A percentile compares a stretch with the other conserved stretches of the same genome.
Conservation (phyloP, 257 asterid species). For the Paraleonurus japonicus region DNA sequence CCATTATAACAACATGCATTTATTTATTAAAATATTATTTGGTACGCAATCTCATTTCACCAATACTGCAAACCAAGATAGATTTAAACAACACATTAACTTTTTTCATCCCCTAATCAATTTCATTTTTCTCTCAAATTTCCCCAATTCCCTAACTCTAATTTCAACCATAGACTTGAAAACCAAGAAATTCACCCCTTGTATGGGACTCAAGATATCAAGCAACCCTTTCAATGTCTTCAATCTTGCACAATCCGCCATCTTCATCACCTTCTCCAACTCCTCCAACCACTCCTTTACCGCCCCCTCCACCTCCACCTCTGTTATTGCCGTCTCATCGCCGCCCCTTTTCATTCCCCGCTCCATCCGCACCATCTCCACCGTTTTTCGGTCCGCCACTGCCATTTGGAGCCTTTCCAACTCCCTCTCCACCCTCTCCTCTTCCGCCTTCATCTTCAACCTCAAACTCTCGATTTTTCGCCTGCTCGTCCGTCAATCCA, state of each 20-base stretch:
- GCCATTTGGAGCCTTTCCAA: slow-evolving; percentile 60
- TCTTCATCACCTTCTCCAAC: slow-evolving; percentile 61
- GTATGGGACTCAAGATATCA: slow-evolving; percentile 53
- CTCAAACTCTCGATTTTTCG: slow-evolving; percentile 37
- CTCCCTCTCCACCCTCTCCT: slow-evolving; percentile 42
- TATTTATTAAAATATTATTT: too few species aligned
- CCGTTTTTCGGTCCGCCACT: slow-evolving; percentile 54
- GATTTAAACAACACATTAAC: neutral
- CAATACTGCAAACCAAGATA: neutral
- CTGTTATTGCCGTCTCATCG: neutral
- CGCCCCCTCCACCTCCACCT: slow-evolving; percentile 34
- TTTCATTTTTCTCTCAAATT: neutral
- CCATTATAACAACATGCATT: neutral
- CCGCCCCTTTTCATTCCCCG: too few species aligned
- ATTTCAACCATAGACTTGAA: slow-evolving; percentile 40
- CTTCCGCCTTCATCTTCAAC: slow-evolving; percentile 46
- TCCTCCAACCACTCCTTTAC: slow-evolving; percentile 34
- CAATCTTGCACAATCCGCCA: slow-evolving; percentile 66
- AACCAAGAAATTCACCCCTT: slow-evolving; percentile 50
- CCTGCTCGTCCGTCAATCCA: slow-evolving; percentile 40
- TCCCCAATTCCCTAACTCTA: slow-evolving; percentile 45
- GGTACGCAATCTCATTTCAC: neutral
- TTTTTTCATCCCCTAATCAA: neutral
- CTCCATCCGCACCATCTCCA: slow-evolving; percentile 45
- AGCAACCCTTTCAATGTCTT: slow-evolving; percentile 55